Percentiles rank a stretch among this genome's conserved stretches.
These are phyloP conservation scores for Malus hybrid DNA, from an alignment of 331 rosid genomes.

Conservation along the genomic window DNA sequence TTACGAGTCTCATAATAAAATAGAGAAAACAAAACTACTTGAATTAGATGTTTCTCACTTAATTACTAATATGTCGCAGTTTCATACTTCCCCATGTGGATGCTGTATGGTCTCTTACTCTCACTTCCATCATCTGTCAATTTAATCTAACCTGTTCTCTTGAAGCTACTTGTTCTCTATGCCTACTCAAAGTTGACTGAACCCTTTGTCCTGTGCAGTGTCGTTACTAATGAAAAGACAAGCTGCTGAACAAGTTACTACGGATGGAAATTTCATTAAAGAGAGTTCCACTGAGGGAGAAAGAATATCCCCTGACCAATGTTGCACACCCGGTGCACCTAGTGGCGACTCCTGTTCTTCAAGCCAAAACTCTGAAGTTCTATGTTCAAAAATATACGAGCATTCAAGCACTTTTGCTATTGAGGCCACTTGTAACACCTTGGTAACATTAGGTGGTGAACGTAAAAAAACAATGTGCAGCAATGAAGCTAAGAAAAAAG, in stretches of 20 bases:
- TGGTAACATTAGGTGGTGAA: slow-evolving; percentile 9
- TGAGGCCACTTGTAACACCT: slow-evolving; percentile 17
- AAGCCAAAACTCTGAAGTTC: slow-evolving; percentile 32
- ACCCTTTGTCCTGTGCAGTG: slow-evolving; percentile 43
- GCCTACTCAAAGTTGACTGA: not conserved
- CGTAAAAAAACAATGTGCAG: slow-evolving; percentile 16
- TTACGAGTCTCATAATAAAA: not conserved
- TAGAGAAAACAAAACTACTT: not conserved
- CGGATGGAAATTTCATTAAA: slow-evolving; percentile 16
- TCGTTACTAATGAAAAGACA: slow-evolving; percentile 66
- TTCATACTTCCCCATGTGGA: not conserved
- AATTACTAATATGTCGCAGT: not conserved
- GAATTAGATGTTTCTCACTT: not conserved
- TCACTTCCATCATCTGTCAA: not conserved
- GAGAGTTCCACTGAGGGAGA: slow-evolving; percentile 26
- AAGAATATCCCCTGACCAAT: slow-evolving; percentile 22
- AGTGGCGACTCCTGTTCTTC: slow-evolving; percentile 22
- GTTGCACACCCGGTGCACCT: slow-evolving; percentile 11
- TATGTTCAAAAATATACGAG: slow-evolving; percentile 16
- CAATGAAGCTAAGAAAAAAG: slow-evolving; percentile 49
- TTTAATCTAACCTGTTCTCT: not conserved
- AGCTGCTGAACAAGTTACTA: slow-evolving; percentile 36
- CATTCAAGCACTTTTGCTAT: slow-evolving; percentile 14
- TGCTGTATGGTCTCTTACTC: not conserved
- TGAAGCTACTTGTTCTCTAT: slow-evolving; percentile 1